phyloP scores from a whole-genome alignment of 805 yeast species.

The Pichia heedii region DNA sequence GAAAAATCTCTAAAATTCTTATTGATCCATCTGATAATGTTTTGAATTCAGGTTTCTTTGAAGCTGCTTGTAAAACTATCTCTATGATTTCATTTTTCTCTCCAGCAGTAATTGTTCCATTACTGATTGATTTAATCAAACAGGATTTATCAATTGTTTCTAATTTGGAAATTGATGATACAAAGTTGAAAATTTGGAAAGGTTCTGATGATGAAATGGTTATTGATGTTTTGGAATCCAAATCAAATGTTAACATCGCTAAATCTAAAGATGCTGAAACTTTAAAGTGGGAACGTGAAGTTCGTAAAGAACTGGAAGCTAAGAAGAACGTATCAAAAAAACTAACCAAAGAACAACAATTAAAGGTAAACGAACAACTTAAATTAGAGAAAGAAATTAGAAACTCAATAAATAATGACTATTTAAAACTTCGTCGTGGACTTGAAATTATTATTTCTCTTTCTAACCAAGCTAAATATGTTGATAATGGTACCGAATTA shows the following conservation, averaged over 20 bases:
- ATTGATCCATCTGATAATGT: slow-evolving; percentile 13
- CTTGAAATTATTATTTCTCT: slow-evolving; percentile 46
- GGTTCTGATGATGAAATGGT: slow-evolving; percentile 65
- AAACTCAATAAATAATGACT: slow-evolving; percentile 30
- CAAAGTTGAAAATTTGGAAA: slow-evolving; percentile 55
- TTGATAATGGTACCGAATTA: slow-evolving; percentile 51
- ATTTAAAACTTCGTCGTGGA: slow-evolving; percentile 37
- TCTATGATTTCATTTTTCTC: slow-evolving; percentile 48
- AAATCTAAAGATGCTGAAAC: slow-evolving; percentile 81
- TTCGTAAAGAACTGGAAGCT: slow-evolving; percentile 64
- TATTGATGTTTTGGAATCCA: slow-evolving; percentile 46
- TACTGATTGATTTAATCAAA: slow-evolving; percentile 35
- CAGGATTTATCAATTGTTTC: slow-evolving; percentile 32
- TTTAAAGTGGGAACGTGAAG: slow-evolving; percentile 78
- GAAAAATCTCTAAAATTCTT: slow-evolving; percentile 13
- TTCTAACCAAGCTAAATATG: slow-evolving; percentile 36
- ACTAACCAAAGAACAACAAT: slow-evolving; percentile 70
- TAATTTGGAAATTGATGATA: slow-evolving; percentile 34
- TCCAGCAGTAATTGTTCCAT: slow-evolving; percentile 48
- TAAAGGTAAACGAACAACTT: slow-evolving; percentile 51
- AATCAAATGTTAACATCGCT: slow-evolving; percentile 36
- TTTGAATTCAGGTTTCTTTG: slow-evolving; percentile 36
- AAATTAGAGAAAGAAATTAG: slow-evolving; percentile 54
- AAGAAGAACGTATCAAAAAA: slow-evolving; percentile 40
- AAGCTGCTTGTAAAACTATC: slow-evolving; percentile 42